phyloP scores from a whole-genome alignment of 2,329 filamentous ascomycete species.

The Westerdykella ornata region DNA sequence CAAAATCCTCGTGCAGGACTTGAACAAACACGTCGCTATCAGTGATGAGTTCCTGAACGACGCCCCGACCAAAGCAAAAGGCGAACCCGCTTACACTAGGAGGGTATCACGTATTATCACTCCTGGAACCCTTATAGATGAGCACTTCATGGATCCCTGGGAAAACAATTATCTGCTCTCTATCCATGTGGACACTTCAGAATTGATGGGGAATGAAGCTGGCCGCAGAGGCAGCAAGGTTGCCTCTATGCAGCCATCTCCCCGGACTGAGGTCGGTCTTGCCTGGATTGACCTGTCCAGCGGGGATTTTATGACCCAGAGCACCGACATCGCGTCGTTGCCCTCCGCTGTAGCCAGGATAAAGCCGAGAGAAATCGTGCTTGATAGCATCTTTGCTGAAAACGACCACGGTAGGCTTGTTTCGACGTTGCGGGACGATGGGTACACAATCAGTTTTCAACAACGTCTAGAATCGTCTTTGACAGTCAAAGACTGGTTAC shows the following conservation, averaged over 20 bases:
- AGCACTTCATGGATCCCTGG: slow-evolving; percentile 92
- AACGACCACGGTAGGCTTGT: slow-evolving; percentile 56
- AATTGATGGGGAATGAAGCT: slow-evolving; percentile 17
- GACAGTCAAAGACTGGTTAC: slow-evolving; percentile 59
- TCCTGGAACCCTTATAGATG: slow-evolving; percentile 91
- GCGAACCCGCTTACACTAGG: slow-evolving; percentile 77
- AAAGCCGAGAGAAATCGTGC: slow-evolving; percentile 74
- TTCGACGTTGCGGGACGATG: slow-evolving; percentile 65
- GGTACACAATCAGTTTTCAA: slow-evolving; percentile 69
- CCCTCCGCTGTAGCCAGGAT: slow-evolving; percentile 79
- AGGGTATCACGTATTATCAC: slow-evolving; percentile 83
- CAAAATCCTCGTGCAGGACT: slow-evolving; percentile 85
- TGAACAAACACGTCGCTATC: slow-evolving; percentile 85
- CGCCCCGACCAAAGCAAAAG: slow-evolving; percentile 62
- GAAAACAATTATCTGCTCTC: slow-evolving; percentile 89
- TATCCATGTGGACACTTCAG: slow-evolving; percentile 54
- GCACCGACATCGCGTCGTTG: slow-evolving; percentile 61
- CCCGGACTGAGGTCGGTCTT: slow-evolving; percentile 57
- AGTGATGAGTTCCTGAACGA: slow-evolving; percentile 85
- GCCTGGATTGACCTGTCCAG: slow-evolving; percentile 95
- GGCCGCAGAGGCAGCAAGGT: slow-evolving; percentile 25
- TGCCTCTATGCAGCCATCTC: slow-evolving; percentile 30
- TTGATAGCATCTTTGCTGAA: slow-evolving; percentile 53
- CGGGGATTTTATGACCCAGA: slow-evolving; percentile 85
- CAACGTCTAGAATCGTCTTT: slow-evolving; percentile 40